Evolutionary conservation across 2,329 filamentous ascomycete genomes (phyloP).

Genomic region (Sclerotinia nivalis): DNA sequence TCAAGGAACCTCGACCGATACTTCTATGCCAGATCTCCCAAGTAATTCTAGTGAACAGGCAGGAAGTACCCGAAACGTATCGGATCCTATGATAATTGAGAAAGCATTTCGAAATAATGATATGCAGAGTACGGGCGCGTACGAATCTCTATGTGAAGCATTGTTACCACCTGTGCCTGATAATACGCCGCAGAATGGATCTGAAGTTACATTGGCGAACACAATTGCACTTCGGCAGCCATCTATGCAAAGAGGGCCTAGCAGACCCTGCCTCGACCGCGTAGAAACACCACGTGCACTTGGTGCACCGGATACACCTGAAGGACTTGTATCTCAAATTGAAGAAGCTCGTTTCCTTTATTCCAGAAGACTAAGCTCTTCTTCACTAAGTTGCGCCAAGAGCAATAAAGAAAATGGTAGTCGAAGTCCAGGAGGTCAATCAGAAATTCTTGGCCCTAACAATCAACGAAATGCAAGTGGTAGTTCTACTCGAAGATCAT

Average conservation of each 20-base stretch:
- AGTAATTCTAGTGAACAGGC: conserved; percentile 31
- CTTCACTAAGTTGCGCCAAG: not conserved
- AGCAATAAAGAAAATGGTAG: conserved; percentile 17
- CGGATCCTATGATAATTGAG: conserved; percentile 37
- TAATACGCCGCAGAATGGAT: conserved; percentile 36
- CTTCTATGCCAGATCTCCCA: conserved; percentile 51
- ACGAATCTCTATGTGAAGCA: conserved; percentile 39
- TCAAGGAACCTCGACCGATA: conserved; percentile 45
- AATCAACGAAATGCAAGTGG: conserved; percentile 5
- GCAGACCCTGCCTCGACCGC: conserved; percentile 2
- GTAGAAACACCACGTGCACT: not conserved
- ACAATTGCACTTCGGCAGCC: conserved; percentile 5
- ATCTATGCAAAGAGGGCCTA: not conserved
- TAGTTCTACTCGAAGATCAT: conserved; percentile 27
- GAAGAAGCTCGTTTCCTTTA: conserved; percentile 9
- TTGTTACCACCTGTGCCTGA: conserved; percentile 35
- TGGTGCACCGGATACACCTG: not conserved
- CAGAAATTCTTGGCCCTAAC: not conserved
- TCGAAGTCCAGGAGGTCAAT: not conserved
- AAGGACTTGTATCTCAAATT: conserved; percentile 14
- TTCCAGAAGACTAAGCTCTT: conserved; percentile 18
- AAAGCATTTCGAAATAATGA: conserved; percentile 31
- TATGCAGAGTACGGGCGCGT: conserved; percentile 35
- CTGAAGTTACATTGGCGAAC: not conserved
- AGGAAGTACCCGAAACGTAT: conserved; percentile 43